phyloP scores from a whole-genome alignment of 495 filamentous ascomycete species.

The Extremus antarcticus region DNA sequence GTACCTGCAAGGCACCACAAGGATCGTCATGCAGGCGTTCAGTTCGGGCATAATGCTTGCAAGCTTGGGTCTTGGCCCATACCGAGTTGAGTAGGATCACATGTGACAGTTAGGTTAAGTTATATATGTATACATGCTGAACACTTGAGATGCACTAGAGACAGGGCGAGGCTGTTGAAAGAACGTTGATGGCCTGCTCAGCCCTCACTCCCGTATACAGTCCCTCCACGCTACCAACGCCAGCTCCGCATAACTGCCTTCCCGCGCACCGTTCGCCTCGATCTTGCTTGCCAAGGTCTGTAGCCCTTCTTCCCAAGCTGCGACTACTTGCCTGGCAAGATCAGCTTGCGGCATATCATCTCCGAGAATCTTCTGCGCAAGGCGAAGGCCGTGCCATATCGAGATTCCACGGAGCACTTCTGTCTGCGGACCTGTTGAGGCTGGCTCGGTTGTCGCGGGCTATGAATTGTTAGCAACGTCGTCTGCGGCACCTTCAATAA shows the following conservation, averaged over 20 bases:
- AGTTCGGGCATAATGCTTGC: background rate
- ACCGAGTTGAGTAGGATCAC: no score
- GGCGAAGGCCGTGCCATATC: constrained; percentile 14
- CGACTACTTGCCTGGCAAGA: constrained; percentile 5
- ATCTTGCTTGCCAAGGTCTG: constrained; percentile 8
- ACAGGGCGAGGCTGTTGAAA: no score
- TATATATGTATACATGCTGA: no score
- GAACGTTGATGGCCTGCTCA: no score
- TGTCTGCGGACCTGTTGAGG: constrained; percentile 2
- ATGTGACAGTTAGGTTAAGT: no score
- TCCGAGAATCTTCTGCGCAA: constrained; percentile 14
- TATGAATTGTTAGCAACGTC: background rate
- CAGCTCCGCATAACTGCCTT: constrained; percentile 10
- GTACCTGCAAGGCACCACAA: no score
- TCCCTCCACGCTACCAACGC: constrained; percentile 13
- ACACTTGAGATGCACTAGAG: no score
- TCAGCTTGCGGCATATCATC: constrained; percentile 4
- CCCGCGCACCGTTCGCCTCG: background rate
- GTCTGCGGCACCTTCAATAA: background rate
- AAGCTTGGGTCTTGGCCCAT: no score
- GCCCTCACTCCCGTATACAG: constrained; percentile 1
- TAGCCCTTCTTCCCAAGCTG: constrained; percentile 13
- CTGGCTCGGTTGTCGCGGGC: constrained; percentile 6
- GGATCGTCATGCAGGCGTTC: background rate
- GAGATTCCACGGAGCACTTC: constrained; percentile 17